Percentiles rank a stretch among this genome's conserved stretches.
Conservation (phyloP, 2,329 filamentous ascomycete genomes). For the Beauveria scarabaeidicola region DNA sequence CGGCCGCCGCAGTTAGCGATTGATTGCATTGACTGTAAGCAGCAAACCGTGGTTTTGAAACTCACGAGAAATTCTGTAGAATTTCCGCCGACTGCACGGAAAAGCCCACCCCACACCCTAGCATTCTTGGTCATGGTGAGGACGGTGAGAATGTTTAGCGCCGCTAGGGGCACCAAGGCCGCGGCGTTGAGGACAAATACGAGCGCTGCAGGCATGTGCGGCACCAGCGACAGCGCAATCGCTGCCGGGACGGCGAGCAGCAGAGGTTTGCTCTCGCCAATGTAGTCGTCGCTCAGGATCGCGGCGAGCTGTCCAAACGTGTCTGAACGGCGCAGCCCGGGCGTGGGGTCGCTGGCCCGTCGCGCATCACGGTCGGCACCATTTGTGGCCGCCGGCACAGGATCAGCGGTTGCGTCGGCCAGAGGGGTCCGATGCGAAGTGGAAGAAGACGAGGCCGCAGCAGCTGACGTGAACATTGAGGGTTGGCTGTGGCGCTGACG, state of each 20-base stretch:
- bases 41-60: not conserved
- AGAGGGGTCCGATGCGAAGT: not conserved
- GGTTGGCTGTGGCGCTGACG: conserved; percentile 7
- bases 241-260: conserved; percentile 11
- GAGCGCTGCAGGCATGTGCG: not conserved
- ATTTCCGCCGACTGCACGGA: conserved; percentile 13
- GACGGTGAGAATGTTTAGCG: conserved; percentile 11
- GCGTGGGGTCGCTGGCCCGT: not conserved
- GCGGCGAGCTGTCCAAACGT: conserved; percentile 10
- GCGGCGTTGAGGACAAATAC: conserved; percentile 12
- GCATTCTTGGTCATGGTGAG: conserved; percentile 10
- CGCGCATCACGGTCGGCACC: not conserved
- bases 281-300: conserved; percentile 11
- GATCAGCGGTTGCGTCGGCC: not conserved
- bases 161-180: conserved; percentile 13
- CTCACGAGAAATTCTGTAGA: conserved; percentile 12
- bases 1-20: not conserved
- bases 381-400: not conserved
- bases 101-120: conserved; percentile 9
- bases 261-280: conserved; percentile 12
- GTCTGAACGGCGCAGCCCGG: conserved; percentile 5
- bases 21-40: too few relatives aligned
- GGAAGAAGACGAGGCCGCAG: not conserved
- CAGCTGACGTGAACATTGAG: not conserved
- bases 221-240: conserved; percentile 1